Evolutionary conservation across 2,329 filamentous ascomycete genomes (phyloP).

Genomic region (Raffaelea ambrosiae): DNA sequence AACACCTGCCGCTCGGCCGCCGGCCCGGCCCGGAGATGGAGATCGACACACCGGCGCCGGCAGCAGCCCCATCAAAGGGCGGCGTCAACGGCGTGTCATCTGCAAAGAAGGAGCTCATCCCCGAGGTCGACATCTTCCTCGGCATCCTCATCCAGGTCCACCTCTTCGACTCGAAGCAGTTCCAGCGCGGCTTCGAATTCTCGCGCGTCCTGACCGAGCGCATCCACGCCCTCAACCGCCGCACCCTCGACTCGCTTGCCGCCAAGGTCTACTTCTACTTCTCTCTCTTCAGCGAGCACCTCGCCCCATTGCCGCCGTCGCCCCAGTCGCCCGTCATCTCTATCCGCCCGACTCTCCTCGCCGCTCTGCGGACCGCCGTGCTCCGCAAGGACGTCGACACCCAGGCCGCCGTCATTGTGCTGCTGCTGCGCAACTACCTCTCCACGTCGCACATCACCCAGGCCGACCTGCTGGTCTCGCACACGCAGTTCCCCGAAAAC

Average conservation of each 20-base stretch:
- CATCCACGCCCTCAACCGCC: conserved; percentile 82
- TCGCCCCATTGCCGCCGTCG: conserved; percentile 79
- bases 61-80: conserved; percentile 27
- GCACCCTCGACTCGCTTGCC: conserved; percentile 86
- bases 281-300: conserved; percentile 87
- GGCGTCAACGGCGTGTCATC: conserved; percentile 7
- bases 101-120: conserved; percentile 62
- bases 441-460: conserved; percentile 94
- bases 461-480: conserved; percentile 88
- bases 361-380: conserved; percentile 88
- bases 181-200: conserved; percentile 73
- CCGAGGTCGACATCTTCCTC: conserved; percentile 83
- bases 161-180: conserved; percentile 77
- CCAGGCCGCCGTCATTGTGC: conserved; percentile 91
- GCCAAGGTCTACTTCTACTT: conserved; percentile 98
- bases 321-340: conserved; percentile 79
- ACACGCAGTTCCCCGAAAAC: conserved; percentile 89
- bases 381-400: conserved; percentile 94
- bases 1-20: conserved; percentile 54
- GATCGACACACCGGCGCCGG: conserved; percentile 44
- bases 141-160: conserved; percentile 81
- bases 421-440: conserved; percentile 92
- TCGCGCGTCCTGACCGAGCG: conserved; percentile 76
- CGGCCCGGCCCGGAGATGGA: conserved; percentile 61
- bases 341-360: conserved; percentile 77